phyloP scores from a whole-genome alignment of 2,329 filamentous ascomycete genomes.

The Penicillium sp. region DNA sequence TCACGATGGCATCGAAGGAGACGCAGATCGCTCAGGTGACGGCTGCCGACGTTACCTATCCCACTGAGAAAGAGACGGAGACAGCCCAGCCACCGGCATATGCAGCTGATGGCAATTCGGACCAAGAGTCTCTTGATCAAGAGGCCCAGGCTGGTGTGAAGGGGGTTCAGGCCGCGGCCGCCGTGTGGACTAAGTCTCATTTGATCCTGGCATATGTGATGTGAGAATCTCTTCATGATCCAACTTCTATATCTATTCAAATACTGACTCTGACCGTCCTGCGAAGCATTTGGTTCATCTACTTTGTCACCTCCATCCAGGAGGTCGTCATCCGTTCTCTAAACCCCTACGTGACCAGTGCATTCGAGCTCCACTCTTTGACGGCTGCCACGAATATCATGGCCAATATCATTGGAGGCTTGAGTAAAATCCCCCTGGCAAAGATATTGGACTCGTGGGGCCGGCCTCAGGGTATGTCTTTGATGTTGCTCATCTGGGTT shows the following conservation, averaged over 20 bases:
- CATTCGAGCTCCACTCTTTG: constrained; percentile 11
- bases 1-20: not conserved
- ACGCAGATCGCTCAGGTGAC: not conserved
- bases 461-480: constrained; percentile 10
- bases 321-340: constrained; percentile 10
- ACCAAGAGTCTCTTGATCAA: constrained; percentile 6
- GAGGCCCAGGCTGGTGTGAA: constrained; percentile 13
- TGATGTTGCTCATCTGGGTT: constrained; percentile 11
- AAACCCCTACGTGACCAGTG: constrained; percentile 14
- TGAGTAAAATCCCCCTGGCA: constrained; percentile 14
- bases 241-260: not conserved
- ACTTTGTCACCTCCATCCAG: constrained; percentile 14
- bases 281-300: constrained; percentile 11
- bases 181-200: constrained; percentile 10
- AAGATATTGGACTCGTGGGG: constrained; percentile 20
- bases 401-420: constrained; percentile 6
- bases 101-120: not conserved
- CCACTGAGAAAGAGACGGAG: not conserved
- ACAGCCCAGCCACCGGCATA: not conserved
- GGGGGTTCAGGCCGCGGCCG: constrained; percentile 6
- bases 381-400: constrained; percentile 10
- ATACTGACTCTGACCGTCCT: not conserved
- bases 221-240: not conserved
- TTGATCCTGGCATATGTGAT: constrained; percentile 10
- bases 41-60: not conserved